Conservation (phyloP, 1,284 basidiomycete species). For the Tylopilus orsonianus region DNA sequence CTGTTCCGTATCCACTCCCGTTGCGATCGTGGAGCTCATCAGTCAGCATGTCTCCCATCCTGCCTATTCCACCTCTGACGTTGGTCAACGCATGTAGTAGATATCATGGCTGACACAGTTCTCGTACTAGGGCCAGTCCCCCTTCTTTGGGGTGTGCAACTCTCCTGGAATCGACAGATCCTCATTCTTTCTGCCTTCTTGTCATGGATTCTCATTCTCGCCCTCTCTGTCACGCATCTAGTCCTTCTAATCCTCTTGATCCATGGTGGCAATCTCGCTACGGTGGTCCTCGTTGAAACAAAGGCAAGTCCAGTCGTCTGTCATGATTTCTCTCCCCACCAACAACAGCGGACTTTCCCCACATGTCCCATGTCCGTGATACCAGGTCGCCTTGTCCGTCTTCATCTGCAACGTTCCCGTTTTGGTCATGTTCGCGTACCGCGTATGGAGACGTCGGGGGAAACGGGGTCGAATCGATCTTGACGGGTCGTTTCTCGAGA, state of each 20-base stretch:
- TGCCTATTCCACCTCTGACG: background rate
- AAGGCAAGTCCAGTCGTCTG: conserved; percentile 4
- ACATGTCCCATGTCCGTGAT: background rate
- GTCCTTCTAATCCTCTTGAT: conserved; percentile 1
- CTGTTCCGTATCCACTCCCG: background rate
- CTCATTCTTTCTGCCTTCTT: conserved; percentile 9
- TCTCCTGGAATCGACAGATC: conserved; percentile 7
- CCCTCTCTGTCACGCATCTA: conserved; percentile 6
- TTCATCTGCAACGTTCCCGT: conserved; percentile 15
- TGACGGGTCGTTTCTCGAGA: background rate
- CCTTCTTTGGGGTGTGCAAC: conserved; percentile 5
- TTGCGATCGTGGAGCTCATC: conserved; percentile 10
- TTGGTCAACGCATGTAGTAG: conserved; percentile 2
- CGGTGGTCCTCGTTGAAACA: background rate
- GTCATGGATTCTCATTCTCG: conserved; percentile 8
- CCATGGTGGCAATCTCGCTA: background rate
- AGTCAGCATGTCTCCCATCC: background rate
- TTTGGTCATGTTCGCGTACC: conserved; percentile 12
- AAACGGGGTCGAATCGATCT: conserved; percentile 6
- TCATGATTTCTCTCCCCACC: background rate
- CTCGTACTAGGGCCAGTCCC: conserved; percentile 6
- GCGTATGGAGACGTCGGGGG: background rate
- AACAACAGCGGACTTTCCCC: background rate
- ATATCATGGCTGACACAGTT: conserved; percentile 1
- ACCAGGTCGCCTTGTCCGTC: conserved; percentile 9